Percentiles rank a stretch among this genome's conserved stretches.
Conservation (phyloP, 805 yeast species). For the Yamadazyma philogaea region DNA sequence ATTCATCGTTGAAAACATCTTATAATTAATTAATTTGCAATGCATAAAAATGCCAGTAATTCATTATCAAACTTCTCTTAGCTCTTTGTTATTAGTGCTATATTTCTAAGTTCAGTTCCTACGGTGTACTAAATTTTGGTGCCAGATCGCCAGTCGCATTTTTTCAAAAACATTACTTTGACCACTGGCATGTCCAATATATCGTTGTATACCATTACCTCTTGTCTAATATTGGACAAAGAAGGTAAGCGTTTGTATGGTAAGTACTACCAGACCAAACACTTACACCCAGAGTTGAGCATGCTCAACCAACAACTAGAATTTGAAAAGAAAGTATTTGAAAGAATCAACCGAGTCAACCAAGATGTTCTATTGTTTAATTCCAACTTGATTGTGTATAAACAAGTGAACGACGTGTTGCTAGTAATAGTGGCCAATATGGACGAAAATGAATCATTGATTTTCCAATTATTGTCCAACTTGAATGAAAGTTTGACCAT, state of each 20-base stretch:
- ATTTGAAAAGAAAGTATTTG: constrained; percentile 71
- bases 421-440: constrained; percentile 69
- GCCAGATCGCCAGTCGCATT: neutral
- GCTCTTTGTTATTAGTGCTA: too few relatives aligned
- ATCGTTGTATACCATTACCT: constrained; percentile 78
- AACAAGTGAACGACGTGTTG: constrained; percentile 73
- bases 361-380: constrained; percentile 80
- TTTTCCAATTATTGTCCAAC: constrained; percentile 73
- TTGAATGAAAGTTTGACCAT: constrained; percentile 79
- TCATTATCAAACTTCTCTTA: neutral
- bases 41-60: neutral
- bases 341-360: constrained; percentile 76
- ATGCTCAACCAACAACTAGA: constrained; percentile 57
- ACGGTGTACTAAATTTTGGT: too few relatives aligned
- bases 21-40: constrained; percentile 1
- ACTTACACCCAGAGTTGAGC: constrained; percentile 19
- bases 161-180: constrained; percentile 4
- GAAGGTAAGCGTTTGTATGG: constrained; percentile 79
- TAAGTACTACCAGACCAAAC: constrained; percentile 74
- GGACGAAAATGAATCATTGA: constrained; percentile 81
- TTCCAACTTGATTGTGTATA: constrained; percentile 78
- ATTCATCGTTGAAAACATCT: constrained; percentile 20
- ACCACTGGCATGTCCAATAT: constrained; percentile 30
- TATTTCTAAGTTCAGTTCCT: too few relatives aligned
- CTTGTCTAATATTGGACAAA: constrained; percentile 75